These are phyloP conservation scores for Alternaria incomplexa DNA, from an alignment of 2,329 filamentous ascomycete species.

Conservation along the genomic window DNA sequence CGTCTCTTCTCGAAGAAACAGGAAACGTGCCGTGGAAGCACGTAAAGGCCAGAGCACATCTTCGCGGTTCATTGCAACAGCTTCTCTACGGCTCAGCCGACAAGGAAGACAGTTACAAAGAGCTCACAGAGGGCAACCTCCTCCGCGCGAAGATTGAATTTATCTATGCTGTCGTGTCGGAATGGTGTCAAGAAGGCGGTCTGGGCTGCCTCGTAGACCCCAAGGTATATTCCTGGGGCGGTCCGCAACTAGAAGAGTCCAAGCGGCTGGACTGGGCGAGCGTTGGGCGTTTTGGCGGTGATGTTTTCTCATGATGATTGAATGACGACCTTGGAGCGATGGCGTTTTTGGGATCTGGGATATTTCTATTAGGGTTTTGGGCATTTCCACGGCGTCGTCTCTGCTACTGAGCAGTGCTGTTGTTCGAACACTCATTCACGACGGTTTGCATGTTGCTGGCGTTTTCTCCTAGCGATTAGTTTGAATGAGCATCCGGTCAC, in stretches of 20 bases:
- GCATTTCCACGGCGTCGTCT: conserved; percentile 41
- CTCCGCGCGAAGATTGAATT: conserved; percentile 78
- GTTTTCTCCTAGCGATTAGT: conserved; percentile 20
- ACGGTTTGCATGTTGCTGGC: conserved; percentile 26
- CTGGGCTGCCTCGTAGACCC: conserved; percentile 60
- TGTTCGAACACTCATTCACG: conserved; percentile 34
- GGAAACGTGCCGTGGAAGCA: conserved; percentile 69
- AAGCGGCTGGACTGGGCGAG: conserved; percentile 57
- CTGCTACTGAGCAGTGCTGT: conserved; percentile 18
- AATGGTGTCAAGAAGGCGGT: conserved; percentile 74
- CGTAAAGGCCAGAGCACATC: conserved; percentile 71
- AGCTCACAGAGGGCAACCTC: conserved; percentile 72
- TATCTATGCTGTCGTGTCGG: conserved; percentile 69
- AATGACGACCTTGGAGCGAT: conserved; percentile 29
- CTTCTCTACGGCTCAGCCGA: conserved; percentile 67
- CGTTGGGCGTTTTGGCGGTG: conserved; percentile 57
- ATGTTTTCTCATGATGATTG: conserved; percentile 44
- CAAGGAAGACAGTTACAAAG: conserved; percentile 56
- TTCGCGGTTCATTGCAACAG: conserved; percentile 75
- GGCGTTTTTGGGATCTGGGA: conserved; percentile 36
- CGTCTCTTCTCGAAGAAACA: conserved; percentile 67
- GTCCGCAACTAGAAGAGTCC: conserved; percentile 51
- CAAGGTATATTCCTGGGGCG: conserved; percentile 52
- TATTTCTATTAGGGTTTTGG: conserved; percentile 34
- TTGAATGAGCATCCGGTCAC: conserved; percentile 20